phyloP scores from a whole-genome alignment of 2,329 filamentous ascomycete species.

The Pseudogymnoascus sp. region DNA sequence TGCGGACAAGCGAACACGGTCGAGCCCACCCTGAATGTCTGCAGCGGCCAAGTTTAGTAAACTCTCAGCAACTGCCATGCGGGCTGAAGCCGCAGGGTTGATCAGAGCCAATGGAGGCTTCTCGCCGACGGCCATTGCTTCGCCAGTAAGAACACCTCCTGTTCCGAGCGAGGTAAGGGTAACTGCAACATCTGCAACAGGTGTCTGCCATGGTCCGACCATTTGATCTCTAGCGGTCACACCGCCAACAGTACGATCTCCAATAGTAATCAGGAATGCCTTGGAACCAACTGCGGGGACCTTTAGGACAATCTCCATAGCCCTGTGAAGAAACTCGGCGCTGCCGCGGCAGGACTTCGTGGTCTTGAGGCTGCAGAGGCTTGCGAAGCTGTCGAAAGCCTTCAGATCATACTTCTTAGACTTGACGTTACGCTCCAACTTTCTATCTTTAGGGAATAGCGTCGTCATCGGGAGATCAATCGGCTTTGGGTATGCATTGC shows the following conservation, averaged over 20 bases:
- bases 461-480: slow-evolving; percentile 87
- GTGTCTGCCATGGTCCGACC: slow-evolving; percentile 93
- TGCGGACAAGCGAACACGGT: slow-evolving; percentile 77
- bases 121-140: slow-evolving; percentile 98
- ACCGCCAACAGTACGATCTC: slow-evolving; percentile 84
- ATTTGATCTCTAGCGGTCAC: slow-evolving; percentile 86
- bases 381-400: slow-evolving; percentile 60
- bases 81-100: slow-evolving; percentile 78
- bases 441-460: slow-evolving; percentile 81
- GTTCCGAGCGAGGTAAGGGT: slow-evolving; percentile 72
- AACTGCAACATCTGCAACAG: slow-evolving; percentile 88
- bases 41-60: slow-evolving; percentile 88
- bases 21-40: slow-evolving; percentile 62
- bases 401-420: slow-evolving; percentile 60
- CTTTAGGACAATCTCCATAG: slow-evolving; percentile 71
- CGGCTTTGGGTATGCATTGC: slow-evolving; percentile 62
- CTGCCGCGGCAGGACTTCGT: slow-evolving; percentile 35
- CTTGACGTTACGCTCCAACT: slow-evolving; percentile 66
- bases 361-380: slow-evolving; percentile 42
- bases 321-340: slow-evolving; percentile 46
- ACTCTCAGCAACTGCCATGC: slow-evolving; percentile 93
- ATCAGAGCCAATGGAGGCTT: slow-evolving; percentile 85
- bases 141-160: slow-evolving; percentile 64
- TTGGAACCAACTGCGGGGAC: slow-evolving; percentile 93
- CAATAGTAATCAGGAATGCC: slow-evolving; percentile 94